Evolutionary conservation across 257 asterid genomes (phyloP).

Genomic region (Fraxinus excelsior): DNA sequence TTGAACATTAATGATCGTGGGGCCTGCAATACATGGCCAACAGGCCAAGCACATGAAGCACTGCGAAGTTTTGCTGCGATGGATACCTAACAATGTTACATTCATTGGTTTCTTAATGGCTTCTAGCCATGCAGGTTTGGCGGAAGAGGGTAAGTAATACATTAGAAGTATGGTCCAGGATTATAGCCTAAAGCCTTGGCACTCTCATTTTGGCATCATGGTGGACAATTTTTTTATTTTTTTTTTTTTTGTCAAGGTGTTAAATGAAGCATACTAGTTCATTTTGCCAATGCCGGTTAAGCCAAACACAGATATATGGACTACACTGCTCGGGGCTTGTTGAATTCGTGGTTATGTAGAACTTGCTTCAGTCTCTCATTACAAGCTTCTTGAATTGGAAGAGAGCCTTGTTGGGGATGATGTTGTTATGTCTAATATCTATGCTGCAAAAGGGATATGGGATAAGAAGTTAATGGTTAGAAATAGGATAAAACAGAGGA

Average conservation of each 20-base stretch:
- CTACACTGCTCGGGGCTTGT: slow-evolving; percentile 27
- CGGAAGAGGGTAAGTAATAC: slow-evolving; percentile 29
- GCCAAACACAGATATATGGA: slow-evolving; percentile 35
- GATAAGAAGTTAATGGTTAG: slow-evolving; percentile 26
- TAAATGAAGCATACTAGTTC: slow-evolving; percentile 31
- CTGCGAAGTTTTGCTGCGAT: slow-evolving; percentile 28
- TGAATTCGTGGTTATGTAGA: slow-evolving; percentile 23
- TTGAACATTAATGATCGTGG: slow-evolving; percentile 41
- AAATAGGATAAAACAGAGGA: slow-evolving; percentile 25
- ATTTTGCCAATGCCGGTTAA: slow-evolving; percentile 29
- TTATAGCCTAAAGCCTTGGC: slow-evolving; percentile 28
- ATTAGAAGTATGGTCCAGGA: slow-evolving; percentile 26
- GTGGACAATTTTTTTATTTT: slow-evolving; percentile 15
- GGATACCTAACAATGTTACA: slow-evolving; percentile 24
- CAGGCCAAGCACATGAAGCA: slow-evolving; percentile 32
- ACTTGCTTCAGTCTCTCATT: slow-evolving; percentile 22
- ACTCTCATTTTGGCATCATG: slow-evolving; percentile 34
- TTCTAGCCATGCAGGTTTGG: slow-evolving; percentile 22
- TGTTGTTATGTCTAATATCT: slow-evolving; percentile 30
- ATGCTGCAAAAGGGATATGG: slow-evolving; percentile 35
- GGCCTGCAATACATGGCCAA: slow-evolving; percentile 26
- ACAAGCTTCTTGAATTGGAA: slow-evolving; percentile 6
- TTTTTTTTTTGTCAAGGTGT: slow-evolving; percentile 22
- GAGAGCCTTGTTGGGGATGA: slow-evolving; percentile 26
- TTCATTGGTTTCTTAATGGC: slow-evolving; percentile 34